phyloP scores from a whole-genome alignment of 2,329 filamentous ascomycete genomes.

The Polytolypa hystricis region DNA sequence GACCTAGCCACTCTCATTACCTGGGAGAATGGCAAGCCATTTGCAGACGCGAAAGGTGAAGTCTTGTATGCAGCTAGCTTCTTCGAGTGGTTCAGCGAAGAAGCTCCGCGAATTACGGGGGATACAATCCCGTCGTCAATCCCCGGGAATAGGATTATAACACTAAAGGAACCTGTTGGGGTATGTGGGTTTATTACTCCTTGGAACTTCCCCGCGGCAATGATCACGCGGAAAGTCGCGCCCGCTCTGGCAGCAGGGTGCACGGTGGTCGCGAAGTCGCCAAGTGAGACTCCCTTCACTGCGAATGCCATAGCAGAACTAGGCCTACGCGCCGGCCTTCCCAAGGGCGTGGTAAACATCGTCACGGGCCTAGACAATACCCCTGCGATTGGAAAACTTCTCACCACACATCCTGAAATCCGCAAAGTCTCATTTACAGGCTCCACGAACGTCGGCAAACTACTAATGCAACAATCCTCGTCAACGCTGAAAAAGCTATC shows the following conservation, averaged over 20 bases:
- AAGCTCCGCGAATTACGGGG: constrained; percentile 48
- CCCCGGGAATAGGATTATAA: constrained; percentile 51
- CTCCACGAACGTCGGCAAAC: constrained; percentile 50
- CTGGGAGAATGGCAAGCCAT: constrained; percentile 59
- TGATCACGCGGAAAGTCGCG: constrained; percentile 42
- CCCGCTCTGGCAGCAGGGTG: constrained; percentile 79
- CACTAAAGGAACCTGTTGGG: constrained; percentile 55
- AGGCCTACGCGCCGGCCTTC: constrained; percentile 74
- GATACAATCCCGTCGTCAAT: constrained; percentile 51
- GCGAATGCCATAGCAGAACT: constrained; percentile 80
- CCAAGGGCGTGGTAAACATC: constrained; percentile 82
- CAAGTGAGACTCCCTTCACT: constrained; percentile 85
- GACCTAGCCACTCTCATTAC: constrained; percentile 56
- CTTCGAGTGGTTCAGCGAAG: constrained; percentile 54
- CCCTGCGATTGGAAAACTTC: constrained; percentile 59
- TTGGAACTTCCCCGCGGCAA: constrained; percentile 51
- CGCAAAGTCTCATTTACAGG: constrained; percentile 94
- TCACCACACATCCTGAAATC: constrained; percentile 66
- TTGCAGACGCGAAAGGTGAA: constrained; percentile 50
- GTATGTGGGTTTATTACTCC: constrained; percentile 58
- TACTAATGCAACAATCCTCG: constrained; percentile 86
- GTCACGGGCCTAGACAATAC: constrained; percentile 74
- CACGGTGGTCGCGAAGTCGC: constrained; percentile 84
- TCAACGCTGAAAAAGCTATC: constrained; percentile 76
- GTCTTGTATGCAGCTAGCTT: constrained; percentile 49